Base-by-base conservation (phyloP, 805 yeast species). In the Starmerella lactis-condensi region DNA sequence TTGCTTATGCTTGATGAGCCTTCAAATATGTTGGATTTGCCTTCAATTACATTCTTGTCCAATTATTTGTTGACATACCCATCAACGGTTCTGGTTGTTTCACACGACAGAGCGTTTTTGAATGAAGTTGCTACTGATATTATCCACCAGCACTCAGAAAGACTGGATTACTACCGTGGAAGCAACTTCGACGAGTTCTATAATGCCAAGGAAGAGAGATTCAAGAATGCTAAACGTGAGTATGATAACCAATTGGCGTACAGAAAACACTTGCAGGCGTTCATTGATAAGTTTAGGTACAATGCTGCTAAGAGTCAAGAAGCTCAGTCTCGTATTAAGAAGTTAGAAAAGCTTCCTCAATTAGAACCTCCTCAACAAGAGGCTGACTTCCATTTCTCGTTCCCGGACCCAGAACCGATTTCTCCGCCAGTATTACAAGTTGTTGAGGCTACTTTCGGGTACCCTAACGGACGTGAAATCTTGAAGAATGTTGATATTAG, bases 21-120 rank as follows among this genome's bases (percentile, higher is more conserved):
- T 48, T 83, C 96, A 39, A 89, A 89, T 74, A 89, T 83, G 94
- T 77, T 89, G 92, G 99, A 89, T 69, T 94, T 89, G 54, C 99
- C 98, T 18, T 83, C 96, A 33, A 79, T 89, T 52, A 85, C 95
- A 2, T 89, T 72, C 53, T 64, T 89, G 50, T 85, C 96, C 8
- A 71, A 77, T 44, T 89, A 89, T 52, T 60, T 89, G 44, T 93
- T 79, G 51, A 64, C 78, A 6, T 89, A 89, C 52, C 83, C 92
- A 33, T 69, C 93, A 1, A 89, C 98, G 0, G 89, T 89, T 2
- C 61, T 89, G 41, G 92, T 85, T 26, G 99, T 89, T 27, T 89
- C 98, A 34, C 99, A 89, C 63, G 99, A 89, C 56, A 73, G 98
- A 50, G 81, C 94, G 26, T 89, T 89, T 60, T 64, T 89, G 48